phyloP scores from a whole-genome alignment of 305 asterid species.

The Stenogyne calaminthoides region DNA sequence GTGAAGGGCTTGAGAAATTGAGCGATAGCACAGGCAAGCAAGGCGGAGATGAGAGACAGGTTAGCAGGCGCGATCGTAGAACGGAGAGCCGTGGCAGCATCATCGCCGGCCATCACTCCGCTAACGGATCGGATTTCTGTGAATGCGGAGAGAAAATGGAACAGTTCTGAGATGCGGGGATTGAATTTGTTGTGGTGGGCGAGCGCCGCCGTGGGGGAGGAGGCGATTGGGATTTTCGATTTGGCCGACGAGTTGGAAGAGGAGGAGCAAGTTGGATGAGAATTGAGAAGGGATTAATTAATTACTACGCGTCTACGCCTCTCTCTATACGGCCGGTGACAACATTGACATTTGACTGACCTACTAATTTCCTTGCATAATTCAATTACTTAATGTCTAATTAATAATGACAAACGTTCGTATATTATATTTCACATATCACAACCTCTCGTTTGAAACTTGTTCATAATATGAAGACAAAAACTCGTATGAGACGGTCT shows the following conservation, averaged over 20 bases:
- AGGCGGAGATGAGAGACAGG: slow-evolving; percentile 68
- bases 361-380: too few species aligned
- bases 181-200: neutral
- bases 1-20: slow-evolving; percentile 92
- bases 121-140: slow-evolving; percentile 33
- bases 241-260: neutral
- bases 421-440: too few species aligned
- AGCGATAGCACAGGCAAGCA: slow-evolving; percentile 83
- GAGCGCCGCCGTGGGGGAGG: slow-evolving; percentile 28
- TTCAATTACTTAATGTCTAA: too few species aligned
- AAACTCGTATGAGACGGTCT: too few species aligned
- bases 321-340: too few species aligned
- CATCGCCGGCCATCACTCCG: slow-evolving; percentile 60
- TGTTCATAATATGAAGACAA: too few species aligned
- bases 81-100: slow-evolving; percentile 63
- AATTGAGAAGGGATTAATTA: too few species aligned
- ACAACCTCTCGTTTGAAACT: too few species aligned
- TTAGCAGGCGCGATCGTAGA: slow-evolving; percentile 59
- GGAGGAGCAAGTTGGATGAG: slow-evolving; percentile 23
- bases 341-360: too few species aligned
- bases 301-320: neutral
- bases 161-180: neutral
- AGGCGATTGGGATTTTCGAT: slow-evolving; percentile 19
- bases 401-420: too few species aligned
- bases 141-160: slow-evolving; percentile 1